phyloP scores from a whole-genome alignment of 108 stramenopile genomes.

The Nitzschia putrida region DNA sequence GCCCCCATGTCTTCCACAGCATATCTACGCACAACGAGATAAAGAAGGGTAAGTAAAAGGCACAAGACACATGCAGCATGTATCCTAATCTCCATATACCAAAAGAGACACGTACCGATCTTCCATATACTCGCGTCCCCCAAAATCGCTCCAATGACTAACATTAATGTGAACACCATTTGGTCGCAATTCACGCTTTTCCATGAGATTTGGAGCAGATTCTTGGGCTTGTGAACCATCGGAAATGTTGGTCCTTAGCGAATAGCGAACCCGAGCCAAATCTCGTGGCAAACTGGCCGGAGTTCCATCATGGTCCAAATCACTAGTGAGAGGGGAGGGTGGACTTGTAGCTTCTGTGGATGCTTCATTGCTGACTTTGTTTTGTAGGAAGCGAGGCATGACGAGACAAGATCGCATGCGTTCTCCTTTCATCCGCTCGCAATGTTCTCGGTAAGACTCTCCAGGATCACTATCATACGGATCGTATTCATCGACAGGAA shows the following conservation, averaged over 20 bases:
- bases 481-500: conserved; percentile 41
- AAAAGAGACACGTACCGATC: conserved; percentile 54
- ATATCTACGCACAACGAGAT: conserved; percentile 41
- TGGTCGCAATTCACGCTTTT: conserved; percentile 64
- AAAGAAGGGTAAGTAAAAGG: neutral
- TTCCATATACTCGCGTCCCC: conserved; percentile 86
- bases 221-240: conserved; percentile 68
- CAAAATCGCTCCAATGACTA: conserved; percentile 83
- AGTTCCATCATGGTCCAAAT: conserved; percentile 23
- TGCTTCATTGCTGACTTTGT: conserved; percentile 23
- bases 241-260: conserved; percentile 65
- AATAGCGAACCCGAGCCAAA: conserved; percentile 55
- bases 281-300: conserved; percentile 49
- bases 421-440: conserved; percentile 48
- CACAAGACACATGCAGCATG: neutral
- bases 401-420: conserved; percentile 38
- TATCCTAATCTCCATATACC: neutral
- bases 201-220: conserved; percentile 57
- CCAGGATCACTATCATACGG: conserved; percentile 70
- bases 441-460: conserved; percentile 61
- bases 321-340: conserved; percentile 34
- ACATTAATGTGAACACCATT: conserved; percentile 70
- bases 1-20: conserved; percentile 79
- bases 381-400: conserved; percentile 46
- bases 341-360: conserved; percentile 36